Conservation (phyloP, 768 basidiomycete species). For the Suillus fuscotomentosus region DNA sequence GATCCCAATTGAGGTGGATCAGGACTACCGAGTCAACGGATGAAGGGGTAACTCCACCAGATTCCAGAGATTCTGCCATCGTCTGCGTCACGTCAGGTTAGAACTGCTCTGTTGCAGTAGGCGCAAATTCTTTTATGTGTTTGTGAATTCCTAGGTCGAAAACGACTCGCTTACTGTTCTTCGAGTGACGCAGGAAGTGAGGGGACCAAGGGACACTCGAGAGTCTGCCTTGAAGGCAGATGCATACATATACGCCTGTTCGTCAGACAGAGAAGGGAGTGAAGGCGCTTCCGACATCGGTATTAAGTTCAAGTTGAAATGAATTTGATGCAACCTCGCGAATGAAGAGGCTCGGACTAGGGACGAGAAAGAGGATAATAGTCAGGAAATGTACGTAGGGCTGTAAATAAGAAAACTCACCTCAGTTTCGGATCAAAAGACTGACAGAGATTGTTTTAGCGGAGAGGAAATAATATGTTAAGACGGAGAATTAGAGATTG, state of each 20-base stretch:
- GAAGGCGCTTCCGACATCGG: not conserved
- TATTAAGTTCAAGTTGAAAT: not conserved
- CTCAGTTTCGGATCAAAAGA: too few species aligned
- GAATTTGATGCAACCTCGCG: too few species aligned
- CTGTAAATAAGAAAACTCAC: too few species aligned
- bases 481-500: too few species aligned
- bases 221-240: constrained; percentile 56
- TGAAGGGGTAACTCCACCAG: constrained; percentile 42
- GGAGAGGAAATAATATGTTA: too few species aligned
- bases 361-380: too few species aligned
- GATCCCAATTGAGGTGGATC: constrained; percentile 54
- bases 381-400: too few species aligned
- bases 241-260: constrained; percentile 51
- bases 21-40: constrained; percentile 43
- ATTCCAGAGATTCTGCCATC: constrained; percentile 43
- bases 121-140: constrained; percentile 43
- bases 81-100: constrained; percentile 22
- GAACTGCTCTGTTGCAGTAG: constrained; percentile 21
- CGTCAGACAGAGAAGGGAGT: constrained; percentile 38
- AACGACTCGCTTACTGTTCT: constrained; percentile 36
- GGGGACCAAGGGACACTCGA: constrained; percentile 39
- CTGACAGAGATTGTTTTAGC: too few species aligned
- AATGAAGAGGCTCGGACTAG: too few species aligned
- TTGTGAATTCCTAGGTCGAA: constrained; percentile 59
- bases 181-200: constrained; percentile 51